A percentile compares a stretch with the other conserved stretches of the same genome.
phyloP scores from a whole-genome alignment of 768 basidiomycete genomes.

The Podaxis sp. region DNA sequence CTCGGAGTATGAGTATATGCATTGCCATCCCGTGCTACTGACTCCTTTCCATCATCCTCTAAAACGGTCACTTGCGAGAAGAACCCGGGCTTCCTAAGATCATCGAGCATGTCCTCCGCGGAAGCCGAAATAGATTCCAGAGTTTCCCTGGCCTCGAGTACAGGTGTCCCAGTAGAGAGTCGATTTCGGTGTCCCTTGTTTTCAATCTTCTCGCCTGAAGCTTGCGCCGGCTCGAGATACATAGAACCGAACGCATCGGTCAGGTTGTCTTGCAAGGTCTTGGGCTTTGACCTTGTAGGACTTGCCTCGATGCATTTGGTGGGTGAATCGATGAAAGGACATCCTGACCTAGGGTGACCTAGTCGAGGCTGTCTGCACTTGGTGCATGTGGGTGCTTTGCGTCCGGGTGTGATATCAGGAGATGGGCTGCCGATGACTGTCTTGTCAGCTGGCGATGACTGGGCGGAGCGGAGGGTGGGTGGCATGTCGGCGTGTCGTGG shows the following conservation, averaged over 20 bases:
- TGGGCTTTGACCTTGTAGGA: not conserved
- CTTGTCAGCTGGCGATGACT: slow-evolving; percentile 17
- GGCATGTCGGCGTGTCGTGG: slow-evolving; percentile 17
- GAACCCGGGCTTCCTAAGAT: slow-evolving; percentile 39
- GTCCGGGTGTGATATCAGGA: slow-evolving; percentile 31
- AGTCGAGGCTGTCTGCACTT: slow-evolving; percentile 50
- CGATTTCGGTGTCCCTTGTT: slow-evolving; percentile 26
- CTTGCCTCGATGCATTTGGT: slow-evolving; percentile 1
- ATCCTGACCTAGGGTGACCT: slow-evolving; percentile 63
- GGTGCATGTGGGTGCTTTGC: slow-evolving; percentile 49
- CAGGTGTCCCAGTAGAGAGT: slow-evolving; percentile 20
- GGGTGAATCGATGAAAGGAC: slow-evolving; percentile 39
- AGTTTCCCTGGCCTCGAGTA: slow-evolving; percentile 30
- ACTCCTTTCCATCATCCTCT: slow-evolving; percentile 16
- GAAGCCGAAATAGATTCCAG: slow-evolving; percentile 48
- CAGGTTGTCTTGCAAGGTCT: slow-evolving; percentile 21
- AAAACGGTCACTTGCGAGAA: slow-evolving; percentile 28
- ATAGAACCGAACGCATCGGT: slow-evolving; percentile 43
- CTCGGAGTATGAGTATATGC: slow-evolving; percentile 17
- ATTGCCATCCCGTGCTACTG: slow-evolving; percentile 18
- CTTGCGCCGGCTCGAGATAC: slow-evolving; percentile 26
- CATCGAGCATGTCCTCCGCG: slow-evolving; percentile 41
- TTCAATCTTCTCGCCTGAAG: slow-evolving; percentile 26
- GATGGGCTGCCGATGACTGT: slow-evolving; percentile 1
- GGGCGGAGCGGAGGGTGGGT: slow-evolving; percentile 19